Conservation (phyloP, 1,284 basidiomycete species). For the Testicularia cyperi region DNA sequence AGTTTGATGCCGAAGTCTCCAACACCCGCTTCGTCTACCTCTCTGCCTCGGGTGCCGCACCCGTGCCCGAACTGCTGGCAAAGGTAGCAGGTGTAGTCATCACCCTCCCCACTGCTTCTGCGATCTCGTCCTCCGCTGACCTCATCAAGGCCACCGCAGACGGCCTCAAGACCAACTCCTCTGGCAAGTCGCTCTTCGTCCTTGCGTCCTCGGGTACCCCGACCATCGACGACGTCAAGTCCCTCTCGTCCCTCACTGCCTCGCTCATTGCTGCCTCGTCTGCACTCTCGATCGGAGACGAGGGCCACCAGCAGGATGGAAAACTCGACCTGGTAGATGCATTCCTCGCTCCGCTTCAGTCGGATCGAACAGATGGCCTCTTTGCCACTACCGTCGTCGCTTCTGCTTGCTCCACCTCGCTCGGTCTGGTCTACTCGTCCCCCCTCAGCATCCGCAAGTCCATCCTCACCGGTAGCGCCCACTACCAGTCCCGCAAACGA, state of each 20-base stretch:
- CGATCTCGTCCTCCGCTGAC: conserved; percentile 28
- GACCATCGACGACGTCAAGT: conserved; percentile 30
- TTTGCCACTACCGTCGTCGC: conserved; percentile 80
- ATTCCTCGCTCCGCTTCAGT: conserved; percentile 67
- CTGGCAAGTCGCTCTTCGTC: conserved; percentile 52
- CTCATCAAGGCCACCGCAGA: conserved; percentile 33
- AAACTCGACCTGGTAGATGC: conserved; percentile 53
- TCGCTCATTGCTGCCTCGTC: conserved; percentile 46
- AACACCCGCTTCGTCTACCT: conserved; percentile 42
- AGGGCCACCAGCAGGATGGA: conserved; percentile 11
- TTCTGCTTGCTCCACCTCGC: conserved; percentile 67
- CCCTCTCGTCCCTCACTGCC: conserved; percentile 30
- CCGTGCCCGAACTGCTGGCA: conserved; percentile 33
- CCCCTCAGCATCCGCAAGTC: conserved; percentile 80
- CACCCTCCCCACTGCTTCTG: conserved; percentile 26
- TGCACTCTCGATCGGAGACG: conserved; percentile 21
- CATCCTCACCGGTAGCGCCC: conserved; percentile 83
- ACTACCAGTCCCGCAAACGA: conserved; percentile 89
- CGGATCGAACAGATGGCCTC: conserved; percentile 88
- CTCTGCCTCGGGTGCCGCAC: conserved; percentile 23
- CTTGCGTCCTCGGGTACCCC: conserved; percentile 21
- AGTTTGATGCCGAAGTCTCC: conserved; percentile 33
- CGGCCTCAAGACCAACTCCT: conserved; percentile 39
- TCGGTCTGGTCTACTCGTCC: conserved; percentile 98
- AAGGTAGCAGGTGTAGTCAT: conserved; percentile 42